phyloP scores from a whole-genome alignment of 2,329 filamentous ascomycete genomes.

The Rhinocladiella similis region DNA sequence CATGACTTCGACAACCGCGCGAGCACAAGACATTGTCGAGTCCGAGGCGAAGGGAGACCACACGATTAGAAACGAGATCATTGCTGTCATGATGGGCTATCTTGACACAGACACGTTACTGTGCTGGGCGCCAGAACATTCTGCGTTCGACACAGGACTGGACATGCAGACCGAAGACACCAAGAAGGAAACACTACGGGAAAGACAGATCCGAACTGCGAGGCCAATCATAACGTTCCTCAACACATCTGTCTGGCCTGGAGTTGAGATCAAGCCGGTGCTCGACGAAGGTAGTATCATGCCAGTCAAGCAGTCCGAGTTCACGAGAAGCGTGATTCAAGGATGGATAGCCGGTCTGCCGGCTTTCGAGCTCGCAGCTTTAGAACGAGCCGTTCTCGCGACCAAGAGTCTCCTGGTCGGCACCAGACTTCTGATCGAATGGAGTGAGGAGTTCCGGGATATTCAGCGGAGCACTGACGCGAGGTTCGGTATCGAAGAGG shows the following conservation, averaged over 20 bases:
- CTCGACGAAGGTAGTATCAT: slow-evolving; percentile 76
- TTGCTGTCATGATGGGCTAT: slow-evolving; percentile 74
- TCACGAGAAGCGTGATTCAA: slow-evolving; percentile 73
- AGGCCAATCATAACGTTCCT: slow-evolving; percentile 71
- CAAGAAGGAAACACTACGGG: slow-evolving; percentile 64
- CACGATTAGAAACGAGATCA: slow-evolving; percentile 63
- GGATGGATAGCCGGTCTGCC: slow-evolving; percentile 74
- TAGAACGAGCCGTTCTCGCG: slow-evolving; percentile 81
- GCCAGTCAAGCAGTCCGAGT: slow-evolving; percentile 69
- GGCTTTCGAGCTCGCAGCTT: slow-evolving; percentile 78
- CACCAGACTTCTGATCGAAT: slow-evolving; percentile 76
- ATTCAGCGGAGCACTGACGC: slow-evolving; percentile 39
- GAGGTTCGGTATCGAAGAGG: slow-evolving; percentile 78
- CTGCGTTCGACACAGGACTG: slow-evolving; percentile 49
- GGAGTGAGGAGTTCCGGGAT: slow-evolving; percentile 72
- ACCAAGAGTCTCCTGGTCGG: slow-evolving; percentile 84
- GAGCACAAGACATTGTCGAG: slow-evolving; percentile 75
- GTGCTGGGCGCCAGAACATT: slow-evolving; percentile 74
- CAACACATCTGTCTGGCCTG: slow-evolving; percentile 76
- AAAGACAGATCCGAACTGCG: slow-evolving; percentile 69
- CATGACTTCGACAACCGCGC: slow-evolving; percentile 78
- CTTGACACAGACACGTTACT: slow-evolving; percentile 89
- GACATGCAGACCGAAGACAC: slow-evolving; percentile 49
- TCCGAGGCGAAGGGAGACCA: slow-evolving; percentile 59
- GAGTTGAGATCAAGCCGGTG: slow-evolving; percentile 75